Base-by-base conservation (phyloP, 495 filamentous ascomycete genomes). In the Aspergillus olivimuriae region DNA sequence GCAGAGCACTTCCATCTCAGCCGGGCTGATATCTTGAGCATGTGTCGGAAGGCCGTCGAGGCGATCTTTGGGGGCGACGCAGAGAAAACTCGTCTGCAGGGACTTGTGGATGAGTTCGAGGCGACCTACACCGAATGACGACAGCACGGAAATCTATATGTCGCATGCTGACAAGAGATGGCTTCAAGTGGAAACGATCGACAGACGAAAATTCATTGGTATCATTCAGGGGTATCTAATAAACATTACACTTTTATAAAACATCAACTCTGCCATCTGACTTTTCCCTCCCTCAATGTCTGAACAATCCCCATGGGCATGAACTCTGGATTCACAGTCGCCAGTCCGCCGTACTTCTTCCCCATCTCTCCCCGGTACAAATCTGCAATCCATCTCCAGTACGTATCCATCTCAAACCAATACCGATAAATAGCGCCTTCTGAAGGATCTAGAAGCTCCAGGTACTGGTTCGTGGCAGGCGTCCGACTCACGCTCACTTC, bases 221-320 rank as follows among this genome's bases (percentile, higher is more conserved):
- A 20, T 14, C 15, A 17, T 39, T 33, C 16, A 36, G 20, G 17
- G 33, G 26, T 20, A 39, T 34, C 9, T 21, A 36, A 26, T 30
- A n/a, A 15, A 26, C 16, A 21, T 28, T 5, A 18, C 32, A 20
- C 21, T 17, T 1, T 24, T 36, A 39, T 14, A 40, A 40, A 43
- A 1, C 35, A 14, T 56, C 51, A 70, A 17, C 65, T 62, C 60
- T 81, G 73, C 81, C 80, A 85, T 46, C 72, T 70, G 16, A 82
- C 70, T 41, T 70, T 72, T 41, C 73, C 75, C 39, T 76, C 71
- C 48, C 74, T 66, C 56, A 84, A 70, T 19, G 80, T 70, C 45
- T 71, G 76, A n/a, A 85, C 69, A 50, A 86, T 79, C 1, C 81
- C 82, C 51, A 84, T 69, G 1, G 82, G 81, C 63, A 85, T 61